These are phyloP conservation scores for Capillidium heterosporum DNA, from an alignment of 371 early-diverging fungal genomes.

Conservation along the genomic window DNA sequence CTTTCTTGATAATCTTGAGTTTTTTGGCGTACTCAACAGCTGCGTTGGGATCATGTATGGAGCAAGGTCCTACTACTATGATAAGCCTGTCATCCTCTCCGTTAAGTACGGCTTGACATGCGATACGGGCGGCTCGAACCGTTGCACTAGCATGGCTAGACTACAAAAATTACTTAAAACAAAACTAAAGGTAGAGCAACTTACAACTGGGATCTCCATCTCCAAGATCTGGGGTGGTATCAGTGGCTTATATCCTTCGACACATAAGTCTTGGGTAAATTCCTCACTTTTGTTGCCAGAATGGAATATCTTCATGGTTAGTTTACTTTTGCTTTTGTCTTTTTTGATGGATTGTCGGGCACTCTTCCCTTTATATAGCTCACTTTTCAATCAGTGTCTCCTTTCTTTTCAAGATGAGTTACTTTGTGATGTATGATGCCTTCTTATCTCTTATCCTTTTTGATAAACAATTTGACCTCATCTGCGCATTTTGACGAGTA, in stretches of 20 bases:
- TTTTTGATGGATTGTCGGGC: no score
- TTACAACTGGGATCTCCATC: conserved; percentile 61
- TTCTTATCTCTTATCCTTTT: no score
- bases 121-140: conserved; percentile 34
- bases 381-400: no score
- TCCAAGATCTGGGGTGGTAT: conserved; percentile 90
- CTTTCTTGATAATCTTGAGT: background rate
- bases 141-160: conserved; percentile 19
- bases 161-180: background rate
- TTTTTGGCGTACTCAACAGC: conserved; percentile 55
- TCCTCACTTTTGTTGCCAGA: background rate
- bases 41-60: conserved; percentile 73
- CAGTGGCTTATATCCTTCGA: conserved; percentile 72
- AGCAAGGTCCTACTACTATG: conserved; percentile 86
- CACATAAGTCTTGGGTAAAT: conserved; percentile 43
- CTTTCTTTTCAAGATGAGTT: no score
- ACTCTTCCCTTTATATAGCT: no score
- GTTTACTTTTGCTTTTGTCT: no score
- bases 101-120: conserved; percentile 46
- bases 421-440: no score
- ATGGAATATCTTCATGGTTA: conserved; percentile 2
- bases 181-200: no score
- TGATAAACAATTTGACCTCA: no score
- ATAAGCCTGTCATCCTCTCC: conserved; percentile 69
- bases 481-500: no score